Conservation (phyloP, 2,329 filamentous ascomycete species). For the Ascochyta lentis region DNA sequence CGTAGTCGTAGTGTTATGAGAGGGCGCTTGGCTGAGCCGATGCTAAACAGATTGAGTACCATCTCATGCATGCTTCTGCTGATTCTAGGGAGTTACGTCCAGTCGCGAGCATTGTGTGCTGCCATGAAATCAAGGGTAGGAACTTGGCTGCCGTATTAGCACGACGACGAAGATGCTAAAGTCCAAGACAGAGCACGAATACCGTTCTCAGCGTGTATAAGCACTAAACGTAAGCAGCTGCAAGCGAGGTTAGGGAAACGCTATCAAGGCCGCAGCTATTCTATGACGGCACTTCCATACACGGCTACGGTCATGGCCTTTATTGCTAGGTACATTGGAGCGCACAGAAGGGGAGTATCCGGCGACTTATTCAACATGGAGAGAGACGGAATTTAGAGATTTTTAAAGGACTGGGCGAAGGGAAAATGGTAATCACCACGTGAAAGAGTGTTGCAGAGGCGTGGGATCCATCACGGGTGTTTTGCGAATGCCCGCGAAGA, state of each 20-base stretch:
- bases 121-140: conserved; percentile 9
- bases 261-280: background rate
- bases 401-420: too few species aligned
- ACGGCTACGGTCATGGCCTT: too few species aligned
- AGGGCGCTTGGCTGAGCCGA: background rate
- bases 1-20: conserved; percentile 4
- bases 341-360: background rate
- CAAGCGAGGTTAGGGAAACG: background rate
- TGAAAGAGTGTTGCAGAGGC: conserved; percentile 40
- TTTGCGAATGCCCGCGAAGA: conserved; percentile 43
- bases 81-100: background rate
- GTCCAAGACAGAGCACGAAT: too few species aligned
- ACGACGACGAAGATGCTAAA: background rate
- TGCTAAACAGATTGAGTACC: conserved; percentile 8
- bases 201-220: background rate
- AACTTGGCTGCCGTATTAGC: background rate
- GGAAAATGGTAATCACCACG: conserved; percentile 34
- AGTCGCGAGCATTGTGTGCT: conserved; percentile 2
- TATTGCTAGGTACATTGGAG: background rate
- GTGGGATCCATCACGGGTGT: conserved; percentile 24
- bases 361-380: background rate
- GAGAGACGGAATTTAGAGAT: background rate
- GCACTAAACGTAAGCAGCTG: background rate
- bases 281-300: background rate
- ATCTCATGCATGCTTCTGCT: background rate